Base-by-base conservation (phyloP, 1,284 basidiomycete genomes). In the Trichosporon sp. region DNA sequence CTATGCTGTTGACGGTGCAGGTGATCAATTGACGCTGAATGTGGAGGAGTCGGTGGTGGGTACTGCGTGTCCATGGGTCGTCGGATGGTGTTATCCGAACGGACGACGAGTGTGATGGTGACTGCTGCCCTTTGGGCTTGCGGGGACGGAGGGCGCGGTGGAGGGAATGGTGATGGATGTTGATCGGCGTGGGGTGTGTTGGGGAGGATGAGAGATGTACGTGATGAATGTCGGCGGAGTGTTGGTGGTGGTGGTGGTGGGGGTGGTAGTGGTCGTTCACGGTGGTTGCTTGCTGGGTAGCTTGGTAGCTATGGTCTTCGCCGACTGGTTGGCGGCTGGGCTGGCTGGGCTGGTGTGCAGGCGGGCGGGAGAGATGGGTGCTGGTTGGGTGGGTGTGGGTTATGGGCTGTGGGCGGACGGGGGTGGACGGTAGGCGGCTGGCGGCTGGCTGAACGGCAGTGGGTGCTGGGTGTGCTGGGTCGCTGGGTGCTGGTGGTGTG, bases 221-320 rank as follows among this genome's bases (percentile, higher is more conserved):
- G 34, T 59, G 58, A 59, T 40, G 37, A 16, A 27, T 27, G 14
- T 59, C 63, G 74, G 77, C 62, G 70, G 75, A 57, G 71, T 69
- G 23, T n/a, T 16, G 9, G 69, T 68, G n/a, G 66, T 68, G n/a
- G 54, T 65, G 8, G 62, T 78, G 11, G 78, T 78, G 79, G 78
- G 78, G 1, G 58, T 54, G 2, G 69, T 78, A n/a, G n/a, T 59
- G 68, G 63, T 4, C 16, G 46, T 52, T 13, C 13, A 25, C 25
- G 27, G 46, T 52, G 46, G 27, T 52, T 27, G 46, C 23, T 52
- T 37, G 36, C 8, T 4, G 32, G 32, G 32, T 8, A 34, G 33
- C 33, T 34, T 8, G 33, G 65, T 68, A 3, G 63, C 65, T 11
- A 78, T 70, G 3, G 76, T 70, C 16, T n/a, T n/a, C n/a, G n/a